Conservation (phyloP, 805 yeast species). For the Pichia manshurica region DNA sequence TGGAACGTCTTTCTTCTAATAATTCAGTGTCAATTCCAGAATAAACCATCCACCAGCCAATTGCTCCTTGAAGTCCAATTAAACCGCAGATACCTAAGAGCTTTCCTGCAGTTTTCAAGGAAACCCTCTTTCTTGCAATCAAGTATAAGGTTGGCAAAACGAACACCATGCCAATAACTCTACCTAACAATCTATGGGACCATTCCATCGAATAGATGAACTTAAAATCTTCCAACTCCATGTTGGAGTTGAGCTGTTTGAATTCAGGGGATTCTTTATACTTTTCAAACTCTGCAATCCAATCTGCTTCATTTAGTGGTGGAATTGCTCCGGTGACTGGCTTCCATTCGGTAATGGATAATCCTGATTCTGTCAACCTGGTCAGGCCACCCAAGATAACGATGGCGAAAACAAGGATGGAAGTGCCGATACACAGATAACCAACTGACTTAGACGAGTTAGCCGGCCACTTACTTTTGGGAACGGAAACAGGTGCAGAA, state of each 20-base stretch:
- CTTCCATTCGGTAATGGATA: slow-evolving; percentile 96
- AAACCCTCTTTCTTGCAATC: slow-evolving; percentile 58
- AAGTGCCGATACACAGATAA: slow-evolving; percentile 82
- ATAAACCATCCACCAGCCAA: slow-evolving; percentile 99
- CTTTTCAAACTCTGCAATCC: slow-evolving; percentile 80
- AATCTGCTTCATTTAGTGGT: slow-evolving; percentile 71
- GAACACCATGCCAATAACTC: slow-evolving; percentile 80
- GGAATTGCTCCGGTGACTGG: slow-evolving; percentile 96
- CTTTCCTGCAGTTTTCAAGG: slow-evolving; percentile 59
- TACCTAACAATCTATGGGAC: slow-evolving; percentile 90
- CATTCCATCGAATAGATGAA: slow-evolving; percentile 96
- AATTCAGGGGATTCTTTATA: slow-evolving; percentile 89
- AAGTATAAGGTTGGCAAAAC: slow-evolving; percentile 83
- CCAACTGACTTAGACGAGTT: slow-evolving; percentile 62
- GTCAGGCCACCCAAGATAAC: slow-evolving; percentile 96
- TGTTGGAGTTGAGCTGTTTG: slow-evolving; percentile 79
- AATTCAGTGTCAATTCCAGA: slow-evolving; percentile 85
- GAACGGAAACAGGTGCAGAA: slow-evolving; percentile 7
- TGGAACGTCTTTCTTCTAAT: slow-evolving; percentile 71
- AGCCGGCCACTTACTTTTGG: slow-evolving; percentile 30
- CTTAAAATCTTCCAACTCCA: slow-evolving; percentile 86
- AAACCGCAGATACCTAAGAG: slow-evolving; percentile 68
- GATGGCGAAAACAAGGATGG: slow-evolving; percentile 87
- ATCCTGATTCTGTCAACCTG: slow-evolving; percentile 90
- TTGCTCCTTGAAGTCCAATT: slow-evolving; percentile 88